Percentiles rank a stretch among this genome's conserved stretches.
Evolutionary conservation across 441 rosid genomes (phyloP).

Genomic region (Isatis lusitanica): DNA sequence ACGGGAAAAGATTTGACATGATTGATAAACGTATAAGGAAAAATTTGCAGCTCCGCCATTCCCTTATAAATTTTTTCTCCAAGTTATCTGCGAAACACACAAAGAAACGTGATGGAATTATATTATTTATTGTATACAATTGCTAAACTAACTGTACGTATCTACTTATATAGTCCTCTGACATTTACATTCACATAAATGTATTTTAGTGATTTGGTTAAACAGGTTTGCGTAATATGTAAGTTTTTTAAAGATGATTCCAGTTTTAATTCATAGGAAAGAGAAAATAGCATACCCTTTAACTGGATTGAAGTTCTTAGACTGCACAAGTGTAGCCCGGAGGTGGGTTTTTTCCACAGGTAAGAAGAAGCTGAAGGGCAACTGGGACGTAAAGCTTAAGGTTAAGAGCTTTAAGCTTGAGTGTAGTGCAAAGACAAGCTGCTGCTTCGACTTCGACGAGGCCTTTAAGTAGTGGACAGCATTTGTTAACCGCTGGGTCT

Average conservation of each 20-base stretch:
- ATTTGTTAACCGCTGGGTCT: slow-evolving; percentile 57
- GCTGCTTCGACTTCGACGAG: slow-evolving; percentile 75
- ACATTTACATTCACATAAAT: neutral
- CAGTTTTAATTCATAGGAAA: neutral
- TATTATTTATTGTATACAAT: neutral
- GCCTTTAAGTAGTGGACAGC: slow-evolving; percentile 77
- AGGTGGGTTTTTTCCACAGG: slow-evolving; percentile 81
- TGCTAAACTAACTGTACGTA: neutral
- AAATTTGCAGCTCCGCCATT: slow-evolving; percentile 17
- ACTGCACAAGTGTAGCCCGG: slow-evolving; percentile 62
- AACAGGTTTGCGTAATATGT: neutral
- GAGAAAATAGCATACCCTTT: slow-evolving; percentile 11
- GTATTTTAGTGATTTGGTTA: neutral
- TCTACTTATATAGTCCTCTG: neutral
- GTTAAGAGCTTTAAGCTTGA: slow-evolving; percentile 67
- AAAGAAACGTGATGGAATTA: neutral
- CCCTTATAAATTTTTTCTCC: slow-evolving; percentile 5
- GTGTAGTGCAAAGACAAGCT: slow-evolving; percentile 78
- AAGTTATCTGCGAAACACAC: slow-evolving; percentile 9
- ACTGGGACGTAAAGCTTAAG: slow-evolving; percentile 59
- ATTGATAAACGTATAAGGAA: neutral
- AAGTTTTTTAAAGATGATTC: neutral
- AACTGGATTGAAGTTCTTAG: slow-evolving; percentile 21
- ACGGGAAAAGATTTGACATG: slow-evolving; percentile 1
- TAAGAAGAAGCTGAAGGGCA: slow-evolving; percentile 72